phyloP scores from a whole-genome alignment of 2,329 filamentous ascomycete species.

The Xylariaceae sp. region DNA sequence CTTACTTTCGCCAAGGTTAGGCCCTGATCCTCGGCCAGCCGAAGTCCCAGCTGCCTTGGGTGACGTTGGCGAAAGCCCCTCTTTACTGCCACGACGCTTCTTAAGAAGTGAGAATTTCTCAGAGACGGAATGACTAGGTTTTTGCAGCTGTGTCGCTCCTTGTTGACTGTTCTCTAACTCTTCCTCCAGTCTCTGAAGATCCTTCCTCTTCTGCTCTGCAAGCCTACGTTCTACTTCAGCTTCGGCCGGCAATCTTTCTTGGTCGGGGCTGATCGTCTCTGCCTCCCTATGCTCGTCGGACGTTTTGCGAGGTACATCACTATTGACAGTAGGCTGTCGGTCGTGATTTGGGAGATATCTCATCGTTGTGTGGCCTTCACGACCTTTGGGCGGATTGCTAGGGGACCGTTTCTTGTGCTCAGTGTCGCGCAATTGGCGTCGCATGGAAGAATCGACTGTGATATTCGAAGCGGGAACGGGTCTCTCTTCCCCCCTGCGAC shows the following conservation, averaged over 20 bases:
- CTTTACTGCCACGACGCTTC: slow-evolving; percentile 38
- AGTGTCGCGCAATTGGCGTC: slow-evolving; percentile 21
- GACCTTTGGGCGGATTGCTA: slow-evolving; percentile 15
- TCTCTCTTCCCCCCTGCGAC: slow-evolving; percentile 14
- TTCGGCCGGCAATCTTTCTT: slow-evolving; percentile 41
- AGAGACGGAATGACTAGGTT: slow-evolving; percentile 40
- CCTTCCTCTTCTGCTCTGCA: slow-evolving; percentile 47
- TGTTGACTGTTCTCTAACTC: slow-evolving; percentile 37
- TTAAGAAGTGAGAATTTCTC: slow-evolving; percentile 47
- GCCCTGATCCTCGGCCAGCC: slow-evolving; percentile 9
- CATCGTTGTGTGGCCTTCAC: slow-evolving; percentile 6
- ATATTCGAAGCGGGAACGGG: slow-evolving; percentile 3
- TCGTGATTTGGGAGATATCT: slow-evolving; percentile 19
- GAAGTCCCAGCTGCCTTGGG: slow-evolving; percentile 31
- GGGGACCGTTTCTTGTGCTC: slow-evolving; percentile 14
- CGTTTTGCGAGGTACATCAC: slow-evolving; percentile 16
- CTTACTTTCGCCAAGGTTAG: slow-evolving; percentile 24
- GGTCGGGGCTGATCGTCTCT: slow-evolving; percentile 28
- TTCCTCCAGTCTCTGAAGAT: slow-evolving; percentile 42
- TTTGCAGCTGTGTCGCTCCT: slow-evolving; percentile 21
- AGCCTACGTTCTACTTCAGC: slow-evolving; percentile 46
- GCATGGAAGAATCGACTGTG: slow-evolving; percentile 10
- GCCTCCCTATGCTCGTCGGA: slow-evolving; percentile 24
- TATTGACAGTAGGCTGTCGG: slow-evolving; percentile 15
- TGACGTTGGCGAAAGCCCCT: slow-evolving; percentile 32